Conservation (phyloP, 1,284 basidiomycete species). For the Rhodotorula sp. region DNA sequence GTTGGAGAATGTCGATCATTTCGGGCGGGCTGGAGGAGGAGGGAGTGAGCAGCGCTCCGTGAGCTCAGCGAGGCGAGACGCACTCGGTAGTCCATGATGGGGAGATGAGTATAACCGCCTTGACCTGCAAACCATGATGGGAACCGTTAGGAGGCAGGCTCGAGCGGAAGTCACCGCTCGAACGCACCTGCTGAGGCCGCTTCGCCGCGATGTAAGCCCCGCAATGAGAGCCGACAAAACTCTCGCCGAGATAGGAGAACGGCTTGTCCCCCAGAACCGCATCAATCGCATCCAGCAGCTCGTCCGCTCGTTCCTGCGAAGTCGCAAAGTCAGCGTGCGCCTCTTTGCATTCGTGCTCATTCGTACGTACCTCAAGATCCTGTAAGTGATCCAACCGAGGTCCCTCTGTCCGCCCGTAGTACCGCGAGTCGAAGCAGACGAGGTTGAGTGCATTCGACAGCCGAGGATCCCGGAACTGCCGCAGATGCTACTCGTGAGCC, state of each 20-base stretch:
- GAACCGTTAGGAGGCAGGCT: too few species aligned
- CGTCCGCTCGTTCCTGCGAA: constrained; percentile 23
- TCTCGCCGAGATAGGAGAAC: constrained; percentile 16
- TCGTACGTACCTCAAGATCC: constrained; percentile 8
- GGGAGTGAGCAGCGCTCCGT: neutral
- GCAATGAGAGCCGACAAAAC: constrained; percentile 21
- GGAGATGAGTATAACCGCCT: constrained; percentile 9
- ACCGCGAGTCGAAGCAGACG: constrained; percentile 18
- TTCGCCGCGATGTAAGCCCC: constrained; percentile 3
- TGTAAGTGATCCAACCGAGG: constrained; percentile 4
- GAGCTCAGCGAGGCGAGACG: neutral
- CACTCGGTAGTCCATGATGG: constrained; percentile 20
- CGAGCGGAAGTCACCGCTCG: neutral
- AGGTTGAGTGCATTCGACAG: constrained; percentile 14
- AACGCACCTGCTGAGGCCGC: constrained; percentile 14
- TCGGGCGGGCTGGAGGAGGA: constrained; percentile 4
- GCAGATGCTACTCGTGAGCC: neutral
- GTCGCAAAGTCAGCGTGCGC: neutral
- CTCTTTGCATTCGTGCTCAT: neutral
- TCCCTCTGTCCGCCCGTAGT: constrained; percentile 12
- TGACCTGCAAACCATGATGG: constrained; percentile 3
- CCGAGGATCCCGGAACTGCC: constrained; percentile 15
- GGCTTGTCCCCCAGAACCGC: constrained; percentile 10
- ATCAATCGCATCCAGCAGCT: constrained; percentile 20
- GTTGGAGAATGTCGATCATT: constrained; percentile 1